Conservation (phyloP, 139 green algal genomes). For the Pleodorina starrii region DNA sequence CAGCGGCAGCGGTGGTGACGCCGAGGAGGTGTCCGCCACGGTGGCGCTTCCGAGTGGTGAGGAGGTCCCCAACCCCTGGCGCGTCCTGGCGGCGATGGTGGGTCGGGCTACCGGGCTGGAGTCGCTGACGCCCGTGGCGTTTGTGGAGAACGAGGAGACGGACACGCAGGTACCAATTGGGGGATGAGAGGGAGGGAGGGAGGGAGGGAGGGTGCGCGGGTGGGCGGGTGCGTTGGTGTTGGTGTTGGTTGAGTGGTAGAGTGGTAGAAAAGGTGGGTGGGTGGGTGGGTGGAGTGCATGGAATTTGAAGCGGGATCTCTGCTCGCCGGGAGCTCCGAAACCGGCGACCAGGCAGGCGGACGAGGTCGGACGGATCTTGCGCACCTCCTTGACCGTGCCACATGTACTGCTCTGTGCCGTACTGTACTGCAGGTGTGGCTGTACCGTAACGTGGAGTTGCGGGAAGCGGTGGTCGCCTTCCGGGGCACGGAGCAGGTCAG, state of each 20-base stretch:
- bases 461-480: conserved; percentile 81
- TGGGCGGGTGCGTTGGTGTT: too few species aligned
- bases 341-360: too few species aligned
- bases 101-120: conserved; percentile 46
- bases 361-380: too few species aligned
- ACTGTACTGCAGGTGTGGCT: conserved; percentile 20
- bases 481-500: conserved; percentile 84
- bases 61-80: conserved; percentile 54
- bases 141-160: conserved; percentile 75
- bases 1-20: background rate
- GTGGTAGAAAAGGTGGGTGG: too few species aligned
- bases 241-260: too few species aligned
- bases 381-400: background rate
- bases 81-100: conserved; percentile 62
- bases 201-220: too few species aligned
- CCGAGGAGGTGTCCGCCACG: background rate
- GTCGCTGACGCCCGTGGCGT: conserved; percentile 74
- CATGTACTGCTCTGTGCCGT: background rate
- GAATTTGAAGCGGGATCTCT: too few species aligned
- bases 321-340: too few species aligned
- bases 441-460: conserved; percentile 61
- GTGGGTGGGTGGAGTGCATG: too few species aligned
- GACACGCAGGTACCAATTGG: conserved; percentile 78
- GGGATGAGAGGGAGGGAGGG: background rate
- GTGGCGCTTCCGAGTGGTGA: conserved; percentile 50